Evolutionary conservation across 805 yeast species (phyloP).

Genomic region (Pichia scutulata): DNA sequence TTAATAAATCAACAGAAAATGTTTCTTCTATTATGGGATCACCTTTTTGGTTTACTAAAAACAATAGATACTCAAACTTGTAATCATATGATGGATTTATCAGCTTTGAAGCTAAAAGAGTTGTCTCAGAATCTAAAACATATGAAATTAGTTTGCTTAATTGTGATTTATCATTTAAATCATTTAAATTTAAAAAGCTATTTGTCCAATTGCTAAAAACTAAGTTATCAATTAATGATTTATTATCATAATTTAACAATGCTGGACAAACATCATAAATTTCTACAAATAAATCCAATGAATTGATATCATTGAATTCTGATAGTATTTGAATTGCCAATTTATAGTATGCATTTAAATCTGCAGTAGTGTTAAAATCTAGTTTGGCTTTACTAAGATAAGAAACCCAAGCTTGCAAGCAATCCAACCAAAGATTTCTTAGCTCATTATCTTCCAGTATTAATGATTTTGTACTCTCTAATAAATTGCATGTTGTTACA

Average conservation of each 20-base stretch:
- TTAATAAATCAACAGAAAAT: constrained; percentile 46
- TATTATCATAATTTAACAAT: constrained; percentile 29
- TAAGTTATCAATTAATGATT: constrained; percentile 25
- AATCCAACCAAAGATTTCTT: constrained; percentile 22
- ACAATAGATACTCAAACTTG: constrained; percentile 42
- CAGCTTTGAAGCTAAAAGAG: constrained; percentile 35
- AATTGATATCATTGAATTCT: constrained; percentile 15
- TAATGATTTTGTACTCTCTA: neutral
- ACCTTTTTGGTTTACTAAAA: constrained; percentile 50
- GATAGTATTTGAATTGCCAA: constrained; percentile 16
- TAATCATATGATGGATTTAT: constrained; percentile 29
- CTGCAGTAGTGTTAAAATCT: constrained; percentile 24
- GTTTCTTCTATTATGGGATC: constrained; percentile 52
- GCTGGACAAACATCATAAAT: constrained; percentile 39
- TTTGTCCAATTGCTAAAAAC: constrained; percentile 42
- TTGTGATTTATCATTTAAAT: constrained; percentile 30
- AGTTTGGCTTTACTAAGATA: constrained; percentile 33
- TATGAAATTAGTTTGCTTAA: constrained; percentile 40
- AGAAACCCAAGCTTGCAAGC: constrained; percentile 30
- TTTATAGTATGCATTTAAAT: constrained; percentile 16
- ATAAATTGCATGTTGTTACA: constrained; percentile 12
- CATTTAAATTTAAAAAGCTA: constrained; percentile 27
- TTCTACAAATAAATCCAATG: constrained; percentile 34
- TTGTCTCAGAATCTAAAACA: constrained; percentile 39
- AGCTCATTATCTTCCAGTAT: neutral